These are phyloP conservation scores for Crithidia brevicula DNA, from an alignment of 208 protist species.

Conservation along the genomic window DNA sequence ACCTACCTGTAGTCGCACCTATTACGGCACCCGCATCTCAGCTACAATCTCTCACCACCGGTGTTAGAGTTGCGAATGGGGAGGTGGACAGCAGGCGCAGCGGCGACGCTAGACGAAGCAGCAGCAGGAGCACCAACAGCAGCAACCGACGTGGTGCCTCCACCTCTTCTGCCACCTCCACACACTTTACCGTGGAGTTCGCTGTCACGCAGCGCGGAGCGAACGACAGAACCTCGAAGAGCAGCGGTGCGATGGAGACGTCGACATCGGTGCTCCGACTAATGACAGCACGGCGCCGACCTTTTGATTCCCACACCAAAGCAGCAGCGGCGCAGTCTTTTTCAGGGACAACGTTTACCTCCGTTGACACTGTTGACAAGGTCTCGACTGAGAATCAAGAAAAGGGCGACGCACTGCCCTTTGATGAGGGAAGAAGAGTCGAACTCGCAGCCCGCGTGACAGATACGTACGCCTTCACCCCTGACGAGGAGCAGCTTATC, in stretches of 20 bases:
- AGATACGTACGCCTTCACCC: slow-evolving; percentile 7
- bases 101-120: no score
- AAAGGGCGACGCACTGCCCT: neutral
- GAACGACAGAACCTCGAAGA: no score
- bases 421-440: neutral
- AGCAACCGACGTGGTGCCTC: neutral
- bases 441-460: neutral
- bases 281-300: slow-evolving; percentile 4
- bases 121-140: neutral
- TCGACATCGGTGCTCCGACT: slow-evolving; percentile 19
- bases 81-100: no score
- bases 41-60: no score
- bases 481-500: neutral
- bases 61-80: no score
- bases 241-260: slow-evolving; percentile 10
- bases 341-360: neutral
- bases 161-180: neutral
- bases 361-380: neutral
- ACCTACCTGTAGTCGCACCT: no score
- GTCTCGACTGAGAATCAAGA: neutral
- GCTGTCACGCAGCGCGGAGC: slow-evolving; percentile 10
- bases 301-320: no score
- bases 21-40: no score
- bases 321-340: no score
- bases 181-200: slow-evolving; percentile 11